These are phyloP conservation scores for Acacia pycnantha DNA, from an alignment of 331 rosid genomes.

Conservation along the genomic window DNA sequence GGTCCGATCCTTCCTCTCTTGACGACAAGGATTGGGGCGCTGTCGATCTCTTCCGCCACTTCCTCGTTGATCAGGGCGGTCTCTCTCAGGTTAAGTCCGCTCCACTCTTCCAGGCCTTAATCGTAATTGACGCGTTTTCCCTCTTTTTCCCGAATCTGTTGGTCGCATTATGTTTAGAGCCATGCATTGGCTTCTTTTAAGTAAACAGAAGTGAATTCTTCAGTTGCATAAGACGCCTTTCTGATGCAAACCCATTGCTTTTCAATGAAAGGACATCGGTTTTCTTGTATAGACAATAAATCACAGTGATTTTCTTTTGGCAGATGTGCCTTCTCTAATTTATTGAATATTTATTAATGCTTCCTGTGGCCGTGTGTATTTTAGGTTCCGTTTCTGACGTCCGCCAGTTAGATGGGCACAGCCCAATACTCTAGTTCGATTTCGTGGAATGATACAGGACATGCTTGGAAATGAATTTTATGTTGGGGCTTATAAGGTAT, in stretches of 20 bases:
- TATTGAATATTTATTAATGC: background rate
- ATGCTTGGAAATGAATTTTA: conserved; percentile 87
- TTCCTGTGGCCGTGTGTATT: background rate
- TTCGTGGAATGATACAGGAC: conserved; percentile 89
- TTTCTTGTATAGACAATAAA: background rate
- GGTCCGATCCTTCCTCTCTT: conserved; percentile 57
- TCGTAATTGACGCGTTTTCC: background rate
- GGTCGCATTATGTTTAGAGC: background rate
- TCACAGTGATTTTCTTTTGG: background rate
- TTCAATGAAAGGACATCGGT: background rate
- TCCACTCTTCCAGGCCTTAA: background rate
- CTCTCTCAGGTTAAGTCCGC: conserved; percentile 59
- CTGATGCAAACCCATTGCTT: background rate
- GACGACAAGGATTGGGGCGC: conserved; percentile 78
- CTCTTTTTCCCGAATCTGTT: background rate
- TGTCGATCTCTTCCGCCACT: conserved; percentile 57
- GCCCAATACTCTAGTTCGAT: conserved; percentile 73
- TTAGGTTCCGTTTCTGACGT: conserved; percentile 72
- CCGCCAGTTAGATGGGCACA: conserved; percentile 40
- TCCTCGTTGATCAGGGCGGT: conserved; percentile 54
- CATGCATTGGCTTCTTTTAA: background rate
- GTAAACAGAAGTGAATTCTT: background rate
- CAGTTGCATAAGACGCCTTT: background rate
- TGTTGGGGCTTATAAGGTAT: conserved; percentile 82
- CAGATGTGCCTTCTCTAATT: background rate